Percentiles rank a stretch among this genome's conserved stretches.
phyloP scores from a whole-genome alignment of 2,329 filamentous ascomycete genomes.

The Scedosporium minutisporum region DNA sequence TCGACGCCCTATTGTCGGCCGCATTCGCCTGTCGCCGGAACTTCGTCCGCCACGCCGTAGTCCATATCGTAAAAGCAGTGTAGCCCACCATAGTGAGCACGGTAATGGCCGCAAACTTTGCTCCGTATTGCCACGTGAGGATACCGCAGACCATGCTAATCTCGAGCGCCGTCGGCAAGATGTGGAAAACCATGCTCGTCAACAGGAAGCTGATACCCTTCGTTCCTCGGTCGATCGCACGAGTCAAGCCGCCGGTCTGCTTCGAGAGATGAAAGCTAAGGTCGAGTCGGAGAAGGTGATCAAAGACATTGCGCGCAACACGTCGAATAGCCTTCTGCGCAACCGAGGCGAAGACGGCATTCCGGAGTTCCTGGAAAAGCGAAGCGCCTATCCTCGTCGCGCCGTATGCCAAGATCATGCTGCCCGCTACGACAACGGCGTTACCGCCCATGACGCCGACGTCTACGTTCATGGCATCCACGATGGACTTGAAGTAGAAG shows the following conservation, averaged over 20 bases:
- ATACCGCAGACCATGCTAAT: slow-evolving; percentile 96
- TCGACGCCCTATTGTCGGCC: slow-evolving; percentile 90
- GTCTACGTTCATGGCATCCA: slow-evolving; percentile 96
- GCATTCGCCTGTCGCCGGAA: slow-evolving; percentile 93
- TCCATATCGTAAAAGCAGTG: slow-evolving; percentile 92
- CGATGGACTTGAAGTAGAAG: slow-evolving; percentile 97
- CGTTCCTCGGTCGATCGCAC: slow-evolving; percentile 91
- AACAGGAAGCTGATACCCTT: slow-evolving; percentile 97
- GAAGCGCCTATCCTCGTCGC: slow-evolving; percentile 80
- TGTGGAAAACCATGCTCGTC: slow-evolving; percentile 97
- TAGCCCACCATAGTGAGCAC: slow-evolving; percentile 86
- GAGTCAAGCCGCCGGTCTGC: slow-evolving; percentile 87
- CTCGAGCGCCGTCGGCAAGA: slow-evolving; percentile 85
- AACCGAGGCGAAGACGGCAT: slow-evolving; percentile 93
- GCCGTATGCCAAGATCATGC: slow-evolving; percentile 90
- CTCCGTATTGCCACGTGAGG: slow-evolving; percentile 89
- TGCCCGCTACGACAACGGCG: slow-evolving; percentile 77
- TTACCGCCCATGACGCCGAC: slow-evolving; percentile 79
- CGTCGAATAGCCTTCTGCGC: slow-evolving; percentile 91
- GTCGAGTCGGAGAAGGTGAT: slow-evolving; percentile 79
- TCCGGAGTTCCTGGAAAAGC: slow-evolving; percentile 84
- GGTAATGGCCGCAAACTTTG: slow-evolving; percentile 85
- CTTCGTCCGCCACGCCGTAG: slow-evolving; percentile 93
- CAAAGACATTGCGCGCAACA: slow-evolving; percentile 87
- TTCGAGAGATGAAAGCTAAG: slow-evolving; percentile 88